These are phyloP conservation scores for Rhodotorula mucilaginosa DNA, from an alignment of 1,284 basidiomycete genomes.

Conservation along the genomic window DNA sequence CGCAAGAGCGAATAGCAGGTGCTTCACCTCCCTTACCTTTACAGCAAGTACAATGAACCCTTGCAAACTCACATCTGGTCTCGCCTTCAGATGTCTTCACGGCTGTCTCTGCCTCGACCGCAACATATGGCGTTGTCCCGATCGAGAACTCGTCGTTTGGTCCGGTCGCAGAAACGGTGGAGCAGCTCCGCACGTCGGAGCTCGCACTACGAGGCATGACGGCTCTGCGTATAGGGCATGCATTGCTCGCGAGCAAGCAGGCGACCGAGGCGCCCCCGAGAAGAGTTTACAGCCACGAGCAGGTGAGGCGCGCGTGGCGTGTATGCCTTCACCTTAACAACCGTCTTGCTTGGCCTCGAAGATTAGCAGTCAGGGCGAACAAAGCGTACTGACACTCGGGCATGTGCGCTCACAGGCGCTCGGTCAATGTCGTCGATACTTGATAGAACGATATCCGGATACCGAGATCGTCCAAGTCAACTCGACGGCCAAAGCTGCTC, in stretches of 20 bases:
- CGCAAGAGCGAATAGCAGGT: conserved; percentile 33
- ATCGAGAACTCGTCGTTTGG: conserved; percentile 45
- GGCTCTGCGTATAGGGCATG: conserved; percentile 40
- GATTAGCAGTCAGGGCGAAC: neutral
- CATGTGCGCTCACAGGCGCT: conserved; percentile 32
- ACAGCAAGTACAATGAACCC: neutral
- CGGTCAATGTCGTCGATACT: conserved; percentile 41
- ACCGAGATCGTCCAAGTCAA: conserved; percentile 32
- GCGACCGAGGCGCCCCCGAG: conserved; percentile 4
- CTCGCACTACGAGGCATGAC: conserved; percentile 30
- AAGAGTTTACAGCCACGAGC: conserved; percentile 44
- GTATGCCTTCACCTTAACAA: neutral
- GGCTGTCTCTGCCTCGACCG: conserved; percentile 16
- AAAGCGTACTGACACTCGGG: neutral
- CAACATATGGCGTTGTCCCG: conserved; percentile 38
- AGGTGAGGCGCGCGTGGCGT: conserved; percentile 29
- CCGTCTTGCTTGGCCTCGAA: neutral
- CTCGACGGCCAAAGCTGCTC: conserved; percentile 42
- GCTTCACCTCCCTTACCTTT: neutral
- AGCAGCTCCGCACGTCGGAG: conserved; percentile 27
- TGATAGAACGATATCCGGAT: conserved; percentile 27
- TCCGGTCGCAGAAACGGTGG: conserved; percentile 38
- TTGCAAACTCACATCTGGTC: neutral
- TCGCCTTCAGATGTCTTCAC: conserved; percentile 37
- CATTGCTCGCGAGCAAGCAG: conserved; percentile 25